Conservation (phyloP, 139 green algal species). For the Chlamydomonas schloesseri region DNA sequence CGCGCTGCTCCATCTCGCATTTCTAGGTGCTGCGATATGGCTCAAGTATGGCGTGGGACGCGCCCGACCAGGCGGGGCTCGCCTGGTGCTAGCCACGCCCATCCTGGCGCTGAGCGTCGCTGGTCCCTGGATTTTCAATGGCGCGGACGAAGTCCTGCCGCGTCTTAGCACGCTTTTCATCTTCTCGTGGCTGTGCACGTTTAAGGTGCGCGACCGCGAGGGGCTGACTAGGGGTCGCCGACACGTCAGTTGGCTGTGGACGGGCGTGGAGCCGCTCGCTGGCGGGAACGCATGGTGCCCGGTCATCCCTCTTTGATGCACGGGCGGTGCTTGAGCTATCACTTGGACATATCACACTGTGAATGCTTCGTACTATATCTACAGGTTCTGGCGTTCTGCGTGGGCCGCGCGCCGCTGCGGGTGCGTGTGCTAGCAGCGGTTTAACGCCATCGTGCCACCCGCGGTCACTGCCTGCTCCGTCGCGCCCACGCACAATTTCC, state of each 20-base stretch:
- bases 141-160: neutral
- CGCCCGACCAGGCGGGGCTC: too few relatives aligned
- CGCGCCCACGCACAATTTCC: too few relatives aligned
- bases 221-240: neutral
- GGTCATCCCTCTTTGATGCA: too few relatives aligned
- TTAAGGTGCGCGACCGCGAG: neutral
- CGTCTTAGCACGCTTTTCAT: neutral
- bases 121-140: neutral
- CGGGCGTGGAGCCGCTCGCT: too few relatives aligned
- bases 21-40: neutral
- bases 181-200: neutral
- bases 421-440: neutral
- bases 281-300: too few relatives aligned
- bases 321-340: too few relatives aligned
- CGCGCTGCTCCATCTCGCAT: neutral
- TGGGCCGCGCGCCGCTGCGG: neutral
- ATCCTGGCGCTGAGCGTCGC: neutral
- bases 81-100: neutral
- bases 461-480: too few relatives aligned
- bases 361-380: too few relatives aligned
- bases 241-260: too few relatives aligned
- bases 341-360: too few relatives aligned
- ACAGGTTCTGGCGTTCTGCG: conserved; percentile 19
- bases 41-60: neutral
- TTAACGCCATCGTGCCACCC: too few relatives aligned